Evolutionary conservation across 2,329 filamentous ascomycete genomes (phyloP).

Genomic region (Botrytis medusae): DNA sequence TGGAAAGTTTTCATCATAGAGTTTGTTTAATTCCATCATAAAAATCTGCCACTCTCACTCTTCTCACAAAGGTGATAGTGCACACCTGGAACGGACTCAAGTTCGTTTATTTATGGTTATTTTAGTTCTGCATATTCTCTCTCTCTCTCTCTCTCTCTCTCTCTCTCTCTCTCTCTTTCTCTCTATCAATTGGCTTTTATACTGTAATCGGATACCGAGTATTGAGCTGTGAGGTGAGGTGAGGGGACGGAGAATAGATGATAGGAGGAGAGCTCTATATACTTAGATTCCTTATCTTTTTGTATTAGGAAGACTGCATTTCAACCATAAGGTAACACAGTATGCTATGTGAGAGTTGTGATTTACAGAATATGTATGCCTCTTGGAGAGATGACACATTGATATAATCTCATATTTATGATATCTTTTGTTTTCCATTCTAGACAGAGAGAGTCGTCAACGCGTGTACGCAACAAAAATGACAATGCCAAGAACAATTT

Average conservation of each 20-base stretch:
- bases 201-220: not conserved
- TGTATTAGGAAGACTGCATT: not conserved
- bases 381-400: not conserved
- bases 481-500: too few species aligned
- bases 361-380: fast-evolving
- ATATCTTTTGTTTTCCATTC: fast-evolving
- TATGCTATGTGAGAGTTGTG: not conserved
- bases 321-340: not conserved
- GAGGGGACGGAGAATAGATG: too few species aligned
- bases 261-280: not conserved
- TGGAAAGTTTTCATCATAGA: too few species aligned
- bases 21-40: too few species aligned
- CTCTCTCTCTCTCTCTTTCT: not conserved
- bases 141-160: too few species aligned
- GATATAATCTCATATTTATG: fast-evolving
- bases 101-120: not conserved
- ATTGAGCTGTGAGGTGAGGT: not conserved
- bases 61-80: not conserved
- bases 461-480: not conserved
- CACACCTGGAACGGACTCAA: not conserved
- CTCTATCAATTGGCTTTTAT: not conserved
- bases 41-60: too few species aligned
- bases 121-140: not conserved
- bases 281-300: not conserved
- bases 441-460: not conserved